Conservation (phyloP, 2,329 filamentous ascomycete genomes). For the Monosporascus sp. region DNA sequence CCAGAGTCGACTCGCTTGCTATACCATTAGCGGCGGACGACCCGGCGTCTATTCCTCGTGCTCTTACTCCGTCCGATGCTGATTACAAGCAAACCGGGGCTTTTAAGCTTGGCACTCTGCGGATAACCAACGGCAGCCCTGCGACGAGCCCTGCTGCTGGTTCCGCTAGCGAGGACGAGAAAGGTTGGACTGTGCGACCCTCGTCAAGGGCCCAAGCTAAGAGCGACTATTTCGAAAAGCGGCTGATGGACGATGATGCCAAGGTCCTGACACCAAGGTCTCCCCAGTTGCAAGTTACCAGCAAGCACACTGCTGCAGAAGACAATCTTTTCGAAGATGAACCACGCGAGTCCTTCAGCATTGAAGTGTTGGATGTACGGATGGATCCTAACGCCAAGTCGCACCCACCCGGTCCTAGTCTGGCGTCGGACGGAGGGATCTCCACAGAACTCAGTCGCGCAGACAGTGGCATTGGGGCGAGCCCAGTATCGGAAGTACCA, state of each 20-base stretch:
- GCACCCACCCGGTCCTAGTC: constrained; percentile 15
- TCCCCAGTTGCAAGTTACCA: constrained; percentile 37
- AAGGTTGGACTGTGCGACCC: background rate
- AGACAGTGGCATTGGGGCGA: constrained; percentile 47
- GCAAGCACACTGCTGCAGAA: constrained; percentile 43
- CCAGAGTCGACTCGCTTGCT: constrained; percentile 5
- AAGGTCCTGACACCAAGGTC: constrained; percentile 13
- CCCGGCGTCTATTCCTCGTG: constrained; percentile 28
- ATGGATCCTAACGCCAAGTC: constrained; percentile 40
- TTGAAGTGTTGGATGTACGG: constrained; percentile 23
- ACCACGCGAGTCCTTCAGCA: constrained; percentile 18
- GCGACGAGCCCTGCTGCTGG: constrained; percentile 33
- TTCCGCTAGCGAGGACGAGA: constrained; percentile 2
- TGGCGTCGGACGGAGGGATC: constrained; percentile 13
- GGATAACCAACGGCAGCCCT: constrained; percentile 59
- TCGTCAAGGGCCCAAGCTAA: background rate
- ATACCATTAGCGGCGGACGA: constrained; percentile 20
- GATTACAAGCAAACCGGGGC: constrained; percentile 57
- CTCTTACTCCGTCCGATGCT: constrained; percentile 45
- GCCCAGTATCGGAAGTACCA: constrained; percentile 36
- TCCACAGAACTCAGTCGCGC: constrained; percentile 27
- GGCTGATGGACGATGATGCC: background rate
- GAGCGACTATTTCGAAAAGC: constrained; percentile 11
- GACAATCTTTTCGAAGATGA: constrained; percentile 44
- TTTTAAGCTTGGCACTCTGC: constrained; percentile 57